Conservation (phyloP, 331 rosid species). For the Quercus lobata region DNA sequence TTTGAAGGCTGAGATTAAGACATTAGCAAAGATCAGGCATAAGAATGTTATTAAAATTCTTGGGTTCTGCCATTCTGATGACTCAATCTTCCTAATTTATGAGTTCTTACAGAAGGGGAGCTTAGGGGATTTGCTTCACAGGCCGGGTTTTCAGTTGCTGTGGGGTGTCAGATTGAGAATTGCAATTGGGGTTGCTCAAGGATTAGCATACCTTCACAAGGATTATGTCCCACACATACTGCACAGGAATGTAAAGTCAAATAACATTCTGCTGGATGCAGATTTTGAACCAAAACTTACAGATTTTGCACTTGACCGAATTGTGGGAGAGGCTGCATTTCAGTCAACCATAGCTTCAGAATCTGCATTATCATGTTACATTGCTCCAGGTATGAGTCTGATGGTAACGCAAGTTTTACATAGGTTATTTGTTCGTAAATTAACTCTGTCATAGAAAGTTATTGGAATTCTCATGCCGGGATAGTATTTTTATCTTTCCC, state of each 20-base stretch:
- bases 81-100: constrained; percentile 71
- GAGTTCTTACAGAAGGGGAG: constrained; percentile 78
- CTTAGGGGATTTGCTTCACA: constrained; percentile 69
- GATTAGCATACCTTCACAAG: constrained; percentile 85
- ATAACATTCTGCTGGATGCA: constrained; percentile 67
- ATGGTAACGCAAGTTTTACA: neutral
- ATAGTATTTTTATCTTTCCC: neutral
- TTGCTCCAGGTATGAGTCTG: constrained; percentile 71
- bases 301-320: constrained; percentile 75
- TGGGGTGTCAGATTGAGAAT: constrained; percentile 76
- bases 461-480: neutral
- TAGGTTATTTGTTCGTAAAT: neutral
- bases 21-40: constrained; percentile 90
- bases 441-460: neutral
- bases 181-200: constrained; percentile 89
- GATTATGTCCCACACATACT: constrained; percentile 85
- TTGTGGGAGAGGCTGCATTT: constrained; percentile 81
- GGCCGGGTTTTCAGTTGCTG: constrained; percentile 45
- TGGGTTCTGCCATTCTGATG: constrained; percentile 87
- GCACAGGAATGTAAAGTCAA: constrained; percentile 76
- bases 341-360: constrained; percentile 68
- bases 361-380: constrained; percentile 75
- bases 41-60: constrained; percentile 77
- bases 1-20: constrained; percentile 81
- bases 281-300: constrained; percentile 72